A percentile compares a stretch with the other conserved stretches of the same genome.
Evolutionary conservation across 768 basidiomycete species (phyloP).

Genomic region (Aureoboletus auriporus): DNA sequence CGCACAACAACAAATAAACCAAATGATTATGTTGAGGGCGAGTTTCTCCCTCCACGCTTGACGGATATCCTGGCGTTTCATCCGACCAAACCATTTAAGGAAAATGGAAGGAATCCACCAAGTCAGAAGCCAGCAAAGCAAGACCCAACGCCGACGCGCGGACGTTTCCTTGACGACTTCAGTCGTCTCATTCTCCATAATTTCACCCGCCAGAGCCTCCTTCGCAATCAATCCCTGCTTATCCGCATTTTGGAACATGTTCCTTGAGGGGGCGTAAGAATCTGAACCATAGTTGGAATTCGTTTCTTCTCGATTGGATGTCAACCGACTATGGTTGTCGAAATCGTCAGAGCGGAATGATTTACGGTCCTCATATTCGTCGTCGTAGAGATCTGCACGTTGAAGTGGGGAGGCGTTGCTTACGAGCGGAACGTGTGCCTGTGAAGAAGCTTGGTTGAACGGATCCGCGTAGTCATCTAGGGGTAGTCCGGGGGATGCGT

Average conservation of each 20-base stretch:
- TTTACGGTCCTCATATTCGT: conserved; percentile 73
- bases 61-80: conserved; percentile 91
- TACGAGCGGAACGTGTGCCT: conserved; percentile 79
- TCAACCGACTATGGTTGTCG: conserved; percentile 74
- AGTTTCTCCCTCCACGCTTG: conserved; percentile 99
- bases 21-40: conserved; percentile 91
- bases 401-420: conserved; percentile 79
- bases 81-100: conserved; percentile 71
- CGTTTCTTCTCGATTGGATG: conserved; percentile 73
- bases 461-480: conserved; percentile 50
- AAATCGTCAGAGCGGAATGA: conserved; percentile 74
- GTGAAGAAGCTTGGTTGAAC: conserved; percentile 50
- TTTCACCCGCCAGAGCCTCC: conserved; percentile 80
- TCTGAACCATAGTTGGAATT: conserved; percentile 85
- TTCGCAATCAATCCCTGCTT: conserved; percentile 72
- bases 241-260: conserved; percentile 90
- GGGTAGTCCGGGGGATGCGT: conserved; percentile 46
- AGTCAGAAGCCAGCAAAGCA: conserved; percentile 83
- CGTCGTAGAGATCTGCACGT: conserved; percentile 70
- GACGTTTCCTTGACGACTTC: conserved; percentile 83
- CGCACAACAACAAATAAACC: conserved; percentile 86
- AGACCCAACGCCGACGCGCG: conserved; percentile 83
- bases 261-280: conserved; percentile 88
- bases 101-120: conserved; percentile 83
- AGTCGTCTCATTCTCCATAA: conserved; percentile 82